Evolutionary conservation across 2,329 filamentous ascomycete genomes (phyloP).

Genomic region (Aspergillus ibericus): DNA sequence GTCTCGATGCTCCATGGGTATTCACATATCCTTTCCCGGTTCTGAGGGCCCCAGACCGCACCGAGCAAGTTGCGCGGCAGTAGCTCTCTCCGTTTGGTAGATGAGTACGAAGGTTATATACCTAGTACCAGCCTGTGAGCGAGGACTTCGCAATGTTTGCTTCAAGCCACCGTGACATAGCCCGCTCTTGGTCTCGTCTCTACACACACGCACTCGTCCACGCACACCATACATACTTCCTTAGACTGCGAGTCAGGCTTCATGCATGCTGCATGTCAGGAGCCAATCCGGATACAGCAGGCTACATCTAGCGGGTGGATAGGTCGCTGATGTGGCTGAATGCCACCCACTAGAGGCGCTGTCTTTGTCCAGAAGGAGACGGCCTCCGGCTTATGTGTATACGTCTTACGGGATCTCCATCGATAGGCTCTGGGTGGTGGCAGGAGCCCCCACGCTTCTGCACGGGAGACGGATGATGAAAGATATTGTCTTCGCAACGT

Average conservation of each 20-base stretch:
- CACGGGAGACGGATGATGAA: background rate
- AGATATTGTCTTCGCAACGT: background rate
- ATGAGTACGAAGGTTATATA: constrained; percentile 3
- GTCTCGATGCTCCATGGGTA: background rate
- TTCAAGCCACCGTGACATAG: constrained; percentile 1
- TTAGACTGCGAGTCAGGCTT: constrained; percentile 1
- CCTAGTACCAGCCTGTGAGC: background rate
- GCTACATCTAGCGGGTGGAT: background rate
- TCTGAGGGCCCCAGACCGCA: background rate
- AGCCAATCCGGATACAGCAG: constrained; percentile 6
- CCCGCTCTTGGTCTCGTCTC: background rate
- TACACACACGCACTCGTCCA: background rate
- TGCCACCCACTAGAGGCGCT: no score
- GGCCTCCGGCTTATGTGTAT: background rate
- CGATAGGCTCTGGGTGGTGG: background rate
- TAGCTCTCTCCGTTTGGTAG: background rate
- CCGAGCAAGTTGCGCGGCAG: background rate
- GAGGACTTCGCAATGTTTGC: background rate
- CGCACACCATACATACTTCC: background rate
- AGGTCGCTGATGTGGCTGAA: background rate
- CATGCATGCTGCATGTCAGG: constrained; percentile 8
- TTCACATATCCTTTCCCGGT: background rate
- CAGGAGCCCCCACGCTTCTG: background rate
- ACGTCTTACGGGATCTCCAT: background rate
- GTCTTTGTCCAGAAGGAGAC: no score